Conservation (phyloP, 768 basidiomycete species). For the Lanmaoa rubissima region DNA sequence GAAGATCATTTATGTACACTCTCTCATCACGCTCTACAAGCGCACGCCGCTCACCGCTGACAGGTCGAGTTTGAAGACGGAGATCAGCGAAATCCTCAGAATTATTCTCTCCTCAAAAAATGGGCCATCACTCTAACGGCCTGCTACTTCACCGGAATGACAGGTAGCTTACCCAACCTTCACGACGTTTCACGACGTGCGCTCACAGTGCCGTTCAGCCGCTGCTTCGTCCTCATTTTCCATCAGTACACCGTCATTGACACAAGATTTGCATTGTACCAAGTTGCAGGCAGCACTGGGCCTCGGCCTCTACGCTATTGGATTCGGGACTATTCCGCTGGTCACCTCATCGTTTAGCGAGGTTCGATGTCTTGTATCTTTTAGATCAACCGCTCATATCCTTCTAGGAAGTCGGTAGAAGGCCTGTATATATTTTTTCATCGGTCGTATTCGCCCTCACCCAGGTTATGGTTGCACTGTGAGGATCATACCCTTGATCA, state of each 20-base stretch:
- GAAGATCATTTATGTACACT: conserved; percentile 11
- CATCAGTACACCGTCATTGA: conserved; percentile 57
- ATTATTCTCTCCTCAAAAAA: conserved; percentile 38
- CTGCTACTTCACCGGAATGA: conserved; percentile 26
- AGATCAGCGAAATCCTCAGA: conserved; percentile 40
- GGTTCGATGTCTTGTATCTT: conserved; percentile 7
- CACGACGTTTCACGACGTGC: neutral
- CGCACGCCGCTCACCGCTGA: neutral
- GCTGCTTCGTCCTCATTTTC: conserved; percentile 50
- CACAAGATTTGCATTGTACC: conserved; percentile 40
- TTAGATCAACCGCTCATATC: neutral
- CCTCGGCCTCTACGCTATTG: conserved; percentile 52
- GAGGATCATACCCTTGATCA: conserved; percentile 1
- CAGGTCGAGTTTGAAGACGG: conserved; percentile 41
- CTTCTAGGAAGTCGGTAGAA: conserved; percentile 58
- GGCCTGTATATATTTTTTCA: conserved; percentile 57
- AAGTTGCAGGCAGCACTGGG: conserved; percentile 45
- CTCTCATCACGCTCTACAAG: neutral
- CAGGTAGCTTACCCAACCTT: conserved; percentile 7
- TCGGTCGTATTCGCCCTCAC: conserved; percentile 48
- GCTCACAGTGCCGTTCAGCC: conserved; percentile 34
- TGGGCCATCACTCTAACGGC: conserved; percentile 39
- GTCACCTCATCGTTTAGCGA: conserved; percentile 68
- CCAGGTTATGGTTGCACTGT: conserved; percentile 42
- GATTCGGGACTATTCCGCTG: conserved; percentile 60